Base-by-base conservation (phyloP, 192 early-diverging fungal genomes). In the Paraglomus occultum region DNA sequence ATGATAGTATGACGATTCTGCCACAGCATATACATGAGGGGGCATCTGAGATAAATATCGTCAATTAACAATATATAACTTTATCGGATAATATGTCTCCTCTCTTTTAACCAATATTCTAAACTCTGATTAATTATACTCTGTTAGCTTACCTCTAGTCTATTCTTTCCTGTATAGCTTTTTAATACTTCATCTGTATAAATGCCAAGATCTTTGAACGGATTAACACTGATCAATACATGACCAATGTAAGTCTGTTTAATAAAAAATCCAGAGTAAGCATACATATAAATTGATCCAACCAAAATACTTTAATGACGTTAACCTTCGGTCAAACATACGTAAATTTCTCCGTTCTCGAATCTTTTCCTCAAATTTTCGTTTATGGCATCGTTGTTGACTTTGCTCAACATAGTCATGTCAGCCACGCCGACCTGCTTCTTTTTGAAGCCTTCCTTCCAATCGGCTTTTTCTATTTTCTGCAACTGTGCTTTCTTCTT, bases 1-100 rank as follows among this genome's bases (percentile, higher is more conserved):
- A 73, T 91, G 91, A 70, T 96, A 90, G 77, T 88, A 94, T 4
- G 89, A 78, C 31, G 87, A 83, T 75, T 99, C 97, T 23, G 97
- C 96, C 71, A 97, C 89, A 18, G 97, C 97, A 80, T 92, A 99
- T 10, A 99, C 92, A 77, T 99, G 97, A n/a, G 97, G 97, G 44
- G 96, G 87, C 72, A 95, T 87, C 85, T 86, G 74, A 8, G 17
- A 57, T 31, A 1, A 15, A 23, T 38, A 18, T 11, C 8, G 0
- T 68, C 44, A 54, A 49, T 70, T 70, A 42, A 50, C 44, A 22
- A 45, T 39, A 65, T 43, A 52, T 15, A 46, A 65, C 61, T 9
- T 52, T 11, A 45, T 14, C 63, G 1, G 31, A 47, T 23, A 22
- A 17, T 17, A 60, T 9, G 15, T 67, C 53, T 45, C n/a, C 45